Percentiles rank a stretch among this genome's conserved stretches.
These are phyloP conservation scores for Didymellaceae sp. DNA, from an alignment of 2,329 filamentous ascomycete genomes.

Conservation along the genomic window DNA sequence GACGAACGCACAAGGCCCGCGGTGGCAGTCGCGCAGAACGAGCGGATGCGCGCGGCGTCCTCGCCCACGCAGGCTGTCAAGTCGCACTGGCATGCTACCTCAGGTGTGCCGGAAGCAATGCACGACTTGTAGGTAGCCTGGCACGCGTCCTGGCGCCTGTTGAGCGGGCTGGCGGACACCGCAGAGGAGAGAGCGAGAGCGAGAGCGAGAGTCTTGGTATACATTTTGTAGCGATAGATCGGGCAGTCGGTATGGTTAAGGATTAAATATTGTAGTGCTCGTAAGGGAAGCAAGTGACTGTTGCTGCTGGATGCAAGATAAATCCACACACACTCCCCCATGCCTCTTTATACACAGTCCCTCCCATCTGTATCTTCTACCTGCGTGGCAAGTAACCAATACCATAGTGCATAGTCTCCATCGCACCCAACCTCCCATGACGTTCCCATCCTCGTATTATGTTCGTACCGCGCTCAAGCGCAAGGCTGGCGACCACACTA, in stretches of 20 bases:
- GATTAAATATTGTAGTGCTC: conserved; percentile 7
- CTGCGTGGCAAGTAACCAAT: too few relatives aligned
- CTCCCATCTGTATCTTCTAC: too few relatives aligned
- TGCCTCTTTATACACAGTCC: too few relatives aligned
- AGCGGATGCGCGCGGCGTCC: conserved; percentile 16
- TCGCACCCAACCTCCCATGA: conserved; percentile 4
- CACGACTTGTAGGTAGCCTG: conserved; percentile 16
- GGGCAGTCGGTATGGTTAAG: too few relatives aligned
- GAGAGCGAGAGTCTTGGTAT: conserved; percentile 11
- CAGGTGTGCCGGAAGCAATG: conserved; percentile 17
- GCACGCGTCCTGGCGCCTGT: conserved; percentile 13
- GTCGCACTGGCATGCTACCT: conserved; percentile 20
- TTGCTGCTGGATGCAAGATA: background rate
- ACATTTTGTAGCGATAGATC: conserved; percentile 19
- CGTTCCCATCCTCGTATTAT: conserved; percentile 14
- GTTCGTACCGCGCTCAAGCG: conserved; percentile 1
- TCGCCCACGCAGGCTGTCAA: conserved; percentile 16
- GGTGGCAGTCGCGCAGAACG: conserved; percentile 20
- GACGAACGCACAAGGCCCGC: conserved; percentile 11
- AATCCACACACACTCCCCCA: too few relatives aligned
- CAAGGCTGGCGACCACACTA: conserved; percentile 8
- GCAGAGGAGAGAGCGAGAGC: conserved; percentile 16
- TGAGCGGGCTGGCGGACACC: conserved; percentile 14
- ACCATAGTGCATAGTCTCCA: too few relatives aligned
- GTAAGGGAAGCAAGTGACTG: too few relatives aligned